These are phyloP conservation scores for Cardamine resedifolia DNA, from an alignment of 345 rosid genomes.

Conservation along the genomic window DNA sequence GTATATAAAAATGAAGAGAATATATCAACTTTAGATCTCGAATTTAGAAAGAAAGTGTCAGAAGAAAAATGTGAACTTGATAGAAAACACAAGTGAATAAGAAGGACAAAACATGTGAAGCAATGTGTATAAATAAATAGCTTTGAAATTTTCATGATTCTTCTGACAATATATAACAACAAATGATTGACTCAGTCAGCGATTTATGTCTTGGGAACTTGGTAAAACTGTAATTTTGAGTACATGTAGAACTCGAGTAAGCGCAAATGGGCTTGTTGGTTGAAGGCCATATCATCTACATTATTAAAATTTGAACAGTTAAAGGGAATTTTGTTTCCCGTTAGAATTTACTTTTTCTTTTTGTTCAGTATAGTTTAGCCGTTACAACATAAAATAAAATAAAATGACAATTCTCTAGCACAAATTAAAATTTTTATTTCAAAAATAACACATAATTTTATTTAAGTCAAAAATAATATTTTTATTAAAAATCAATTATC, in stretches of 20 bases:
- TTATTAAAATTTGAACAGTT: background rate
- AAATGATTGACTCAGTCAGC: constrained; percentile 13
- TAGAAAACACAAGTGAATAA: constrained; percentile 14
- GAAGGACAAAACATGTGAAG: constrained; percentile 30
- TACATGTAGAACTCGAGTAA: background rate
- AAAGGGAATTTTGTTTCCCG: background rate
- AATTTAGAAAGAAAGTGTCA: constrained; percentile 13
- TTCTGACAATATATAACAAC: constrained; percentile 13
- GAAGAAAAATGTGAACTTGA: constrained; percentile 12
- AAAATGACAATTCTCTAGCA: too few species aligned
- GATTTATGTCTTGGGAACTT: background rate
- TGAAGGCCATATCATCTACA: background rate
- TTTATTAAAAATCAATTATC: too few species aligned
- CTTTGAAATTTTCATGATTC: background rate
- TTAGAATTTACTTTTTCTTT: background rate
- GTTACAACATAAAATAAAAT: constrained; percentile 9
- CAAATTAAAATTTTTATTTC: too few species aligned
- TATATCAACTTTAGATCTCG: background rate
- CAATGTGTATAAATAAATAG: constrained; percentile 1
- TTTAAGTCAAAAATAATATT: too few species aligned
- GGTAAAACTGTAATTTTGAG: background rate
- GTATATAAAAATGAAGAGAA: background rate
- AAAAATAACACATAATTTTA: too few species aligned
- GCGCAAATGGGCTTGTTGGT: constrained; percentile 5
- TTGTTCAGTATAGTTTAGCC: constrained; percentile 16